Conservation (phyloP, 1,139 yeast species). For the Debaryomycetaceae sp. region DNA sequence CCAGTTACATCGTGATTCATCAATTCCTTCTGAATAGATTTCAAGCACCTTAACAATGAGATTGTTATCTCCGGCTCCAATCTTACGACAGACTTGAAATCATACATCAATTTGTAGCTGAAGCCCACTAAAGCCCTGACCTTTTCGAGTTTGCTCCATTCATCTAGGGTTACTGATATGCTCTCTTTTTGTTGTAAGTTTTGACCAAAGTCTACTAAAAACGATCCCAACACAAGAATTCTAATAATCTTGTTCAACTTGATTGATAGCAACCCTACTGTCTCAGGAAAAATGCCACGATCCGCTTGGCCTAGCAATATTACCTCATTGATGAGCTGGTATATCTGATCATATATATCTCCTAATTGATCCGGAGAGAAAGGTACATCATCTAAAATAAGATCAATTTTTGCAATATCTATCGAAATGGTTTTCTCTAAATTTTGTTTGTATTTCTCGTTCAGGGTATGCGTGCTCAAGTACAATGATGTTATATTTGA, state of each 20-base stretch:
- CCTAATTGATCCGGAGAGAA: conserved; percentile 2
- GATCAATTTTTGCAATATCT: conserved; percentile 14
- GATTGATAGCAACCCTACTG: conserved; percentile 1
- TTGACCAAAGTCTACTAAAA: background rate
- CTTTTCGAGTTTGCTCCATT: background rate
- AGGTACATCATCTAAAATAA: conserved; percentile 10
- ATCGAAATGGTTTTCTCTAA: conserved; percentile 15
- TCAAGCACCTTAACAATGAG: conserved; percentile 2
- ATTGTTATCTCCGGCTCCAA: background rate
- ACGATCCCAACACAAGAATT: conserved; percentile 5
- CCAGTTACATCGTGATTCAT: background rate
- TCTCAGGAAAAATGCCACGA: background rate
- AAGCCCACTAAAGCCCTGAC: background rate
- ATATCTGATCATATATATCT: background rate
- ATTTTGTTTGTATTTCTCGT: conserved; percentile 2
- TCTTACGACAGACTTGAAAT: background rate
- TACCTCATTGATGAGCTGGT: background rate
- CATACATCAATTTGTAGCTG: background rate
- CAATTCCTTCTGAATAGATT: conserved; percentile 2
- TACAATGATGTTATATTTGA: conserved; percentile 2
- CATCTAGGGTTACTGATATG: background rate
- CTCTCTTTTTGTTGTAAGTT: background rate
- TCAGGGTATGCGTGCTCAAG: conserved; percentile 1
- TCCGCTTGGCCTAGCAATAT: background rate
- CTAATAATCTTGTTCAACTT: conserved; percentile 6